Evolutionary conservation across 352 stramenopile genomes (phyloP).

Genomic region (Phytopythium boreale): DNA sequence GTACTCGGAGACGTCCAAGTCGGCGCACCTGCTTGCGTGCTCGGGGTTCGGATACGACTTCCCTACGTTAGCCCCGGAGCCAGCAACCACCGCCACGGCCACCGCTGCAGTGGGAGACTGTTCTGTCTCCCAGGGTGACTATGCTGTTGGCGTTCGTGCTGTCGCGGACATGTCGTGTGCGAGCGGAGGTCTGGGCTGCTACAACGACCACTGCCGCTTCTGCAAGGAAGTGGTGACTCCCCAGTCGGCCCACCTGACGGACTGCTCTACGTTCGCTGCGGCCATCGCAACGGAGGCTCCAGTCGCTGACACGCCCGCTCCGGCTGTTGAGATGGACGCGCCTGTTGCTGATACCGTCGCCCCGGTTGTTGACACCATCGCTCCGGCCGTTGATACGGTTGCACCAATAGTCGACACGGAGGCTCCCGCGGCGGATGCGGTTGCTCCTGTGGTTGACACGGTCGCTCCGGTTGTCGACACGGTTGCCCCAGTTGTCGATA

Average conservation of each 20-base stretch:
- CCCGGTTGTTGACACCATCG: not conserved
- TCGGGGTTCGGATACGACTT: constrained; percentile 17
- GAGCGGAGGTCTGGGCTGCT: constrained; percentile 37
- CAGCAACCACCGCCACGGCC: not conserved
- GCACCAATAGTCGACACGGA: not conserved
- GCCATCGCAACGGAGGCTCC: not conserved
- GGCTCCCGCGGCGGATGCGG: not conserved
- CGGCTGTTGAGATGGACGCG: not conserved
- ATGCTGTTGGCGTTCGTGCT: constrained; percentile 27
- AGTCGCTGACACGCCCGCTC: not conserved
- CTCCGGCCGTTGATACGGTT: not conserved
- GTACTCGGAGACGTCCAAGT: constrained; percentile 27
- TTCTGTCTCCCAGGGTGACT: constrained; percentile 20
- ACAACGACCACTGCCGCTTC: constrained; percentile 37
- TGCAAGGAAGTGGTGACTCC: constrained; percentile 24
- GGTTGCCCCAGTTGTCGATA: not conserved
- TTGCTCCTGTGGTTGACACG: not conserved
- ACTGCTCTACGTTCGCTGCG: constrained; percentile 10
- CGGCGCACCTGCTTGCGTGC: constrained; percentile 25
- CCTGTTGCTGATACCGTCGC: not conserved
- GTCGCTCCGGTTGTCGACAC: not conserved
- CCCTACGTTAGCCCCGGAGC: not conserved
- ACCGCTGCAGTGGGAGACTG: constrained; percentile 1
- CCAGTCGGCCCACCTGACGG: constrained; percentile 24
- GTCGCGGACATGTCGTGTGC: constrained; percentile 24